Base-by-base conservation (phyloP, 2,329 filamentous ascomycete genomes). In the Ophiostoma ulmi region DNA sequence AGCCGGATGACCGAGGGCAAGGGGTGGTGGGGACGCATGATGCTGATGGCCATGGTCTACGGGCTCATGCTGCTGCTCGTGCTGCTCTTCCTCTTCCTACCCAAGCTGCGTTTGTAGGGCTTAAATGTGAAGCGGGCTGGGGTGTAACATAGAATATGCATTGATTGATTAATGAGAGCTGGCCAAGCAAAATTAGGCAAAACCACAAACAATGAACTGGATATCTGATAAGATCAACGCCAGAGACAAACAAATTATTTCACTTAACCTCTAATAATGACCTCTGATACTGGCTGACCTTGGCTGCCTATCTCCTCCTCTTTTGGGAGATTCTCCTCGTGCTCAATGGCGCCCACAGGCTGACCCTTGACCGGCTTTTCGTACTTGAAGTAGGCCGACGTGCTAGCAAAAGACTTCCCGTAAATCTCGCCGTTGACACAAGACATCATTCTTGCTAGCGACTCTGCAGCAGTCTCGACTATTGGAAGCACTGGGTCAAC, bases 11-110 rank as follows among this genome's bases (percentile, higher is more conserved):
- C 90, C 20, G 94, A 97, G 81, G 94, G 93, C 3, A 90, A 90
- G 78, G 93, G 93, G 0, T 96, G 91, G 91, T 93, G 87, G 88
- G 93, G 91, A 6, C 83, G 94, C 69, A 87, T 97, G 83, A 84
- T 94, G 80, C 83, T 97, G 72, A 97, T 95, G 82, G 90, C 84
- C 55, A 91, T 92, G 85, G 93, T 97, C 67, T 91, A 90, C 76
- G 92, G 87, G 39, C 79, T 97, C 73, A 94, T 93, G 89, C 76
- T 96, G n/a, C 80, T 88, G 36, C 86, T 93, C 22, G 82, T 97
- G 48, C 75, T 96, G 78, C 80, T 97, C 74, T 94, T 97, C 14
- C 94, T 94, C 82, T 85, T 94, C 68, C 82, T 93, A 77, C 94
- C 94, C 0, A 98, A 97, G 83, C 80, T 97, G 78, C 86, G 94